Evolutionary conservation across 441 rosid genomes (phyloP).

Genomic region (Pelargonium australe): DNA sequence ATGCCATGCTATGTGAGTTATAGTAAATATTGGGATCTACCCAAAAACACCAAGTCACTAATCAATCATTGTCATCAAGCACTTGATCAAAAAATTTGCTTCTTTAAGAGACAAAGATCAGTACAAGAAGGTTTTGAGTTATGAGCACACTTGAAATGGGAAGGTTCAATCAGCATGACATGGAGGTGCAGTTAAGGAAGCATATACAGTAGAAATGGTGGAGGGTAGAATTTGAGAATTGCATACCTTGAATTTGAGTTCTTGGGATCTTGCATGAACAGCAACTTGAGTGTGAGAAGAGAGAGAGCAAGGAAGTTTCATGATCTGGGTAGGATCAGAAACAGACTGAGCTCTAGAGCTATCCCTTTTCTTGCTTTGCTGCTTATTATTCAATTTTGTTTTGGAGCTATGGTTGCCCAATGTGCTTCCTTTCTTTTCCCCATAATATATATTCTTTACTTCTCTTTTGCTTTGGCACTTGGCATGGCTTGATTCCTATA

Average conservation of each 20-base stretch:
- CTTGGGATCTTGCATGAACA: conserved; percentile 4
- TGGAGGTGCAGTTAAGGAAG: too few relatives aligned
- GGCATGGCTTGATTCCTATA: not conserved
- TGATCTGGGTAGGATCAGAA: conserved; percentile 5
- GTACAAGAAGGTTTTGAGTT: too few relatives aligned
- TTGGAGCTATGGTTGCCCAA: not conserved
- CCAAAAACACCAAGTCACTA: not conserved
- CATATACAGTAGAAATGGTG: too few relatives aligned
- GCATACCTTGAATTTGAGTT: conserved; percentile 7
- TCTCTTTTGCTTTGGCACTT: conserved; percentile 7
- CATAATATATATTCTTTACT: conserved; percentile 2
- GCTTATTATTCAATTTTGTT: conserved; percentile 1
- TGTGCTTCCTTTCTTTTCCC: conserved; percentile 1
- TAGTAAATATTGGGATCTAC: too few relatives aligned
- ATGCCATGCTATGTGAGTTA: too few relatives aligned
- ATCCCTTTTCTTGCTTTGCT: not conserved
- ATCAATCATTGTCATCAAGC: not conserved
- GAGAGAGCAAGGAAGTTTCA: conserved; percentile 9
- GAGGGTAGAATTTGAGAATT: not conserved
- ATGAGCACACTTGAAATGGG: too few relatives aligned
- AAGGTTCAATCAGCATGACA: too few relatives aligned
- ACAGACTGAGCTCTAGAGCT: not conserved
- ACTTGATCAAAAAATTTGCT: too few relatives aligned
- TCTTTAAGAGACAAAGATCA: too few relatives aligned
- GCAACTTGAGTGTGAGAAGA: conserved; percentile 2